Evolutionary conservation across 176 grass and related monocot genomes (phyloP), one percentile per base, ranked within the genome.

Genomic region (Carex cristatella): DNA sequence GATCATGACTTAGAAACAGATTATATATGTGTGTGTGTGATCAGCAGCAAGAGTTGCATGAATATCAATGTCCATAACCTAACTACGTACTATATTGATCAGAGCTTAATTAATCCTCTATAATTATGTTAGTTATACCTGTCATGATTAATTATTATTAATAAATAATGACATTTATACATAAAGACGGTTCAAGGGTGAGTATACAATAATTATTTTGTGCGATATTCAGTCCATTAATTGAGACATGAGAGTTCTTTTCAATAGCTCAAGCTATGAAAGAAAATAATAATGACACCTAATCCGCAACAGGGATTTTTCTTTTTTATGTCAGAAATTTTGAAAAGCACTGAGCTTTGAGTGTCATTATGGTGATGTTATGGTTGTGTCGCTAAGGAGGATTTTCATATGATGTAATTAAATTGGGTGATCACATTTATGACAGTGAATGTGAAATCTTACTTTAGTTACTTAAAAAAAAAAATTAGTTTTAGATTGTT

Each of bases 241-340:
- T 40, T 40, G 38, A 0, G 38, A 40, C 38, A 5, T 40, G 72
- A 54, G 72, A 54, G 46, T 55, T 76, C 69, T 51, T 73, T 55
- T 76, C 72, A 31, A 75, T 2, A 42, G 19, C 71, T 30, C 10
- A 54, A 51, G 4, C 10, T 28, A 10, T 55, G 11, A 77, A 14
- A 77, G 48, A 72, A 72, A 77, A 32, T 77, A 31, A 77, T 77
- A 77, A 77, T 77, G 19, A 19, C 48, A 77, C 48, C 72, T 74
- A 58, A 78, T 18, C 28, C 28, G 35, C 51, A 78, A 58, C 28
- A 79, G 13, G 49, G 13, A 48, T 71, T 71, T 71, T 71, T 16
- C 15, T n/a, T 7, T 38, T 15, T 46, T 69, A 6, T 15, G 15
- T 69, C 66, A 40, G 33, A 5, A 76, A 76, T 31, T 30, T 31